phyloP scores from a whole-genome alignment of 1,284 basidiomycete genomes.

The Cryptococcus sp. region DNA sequence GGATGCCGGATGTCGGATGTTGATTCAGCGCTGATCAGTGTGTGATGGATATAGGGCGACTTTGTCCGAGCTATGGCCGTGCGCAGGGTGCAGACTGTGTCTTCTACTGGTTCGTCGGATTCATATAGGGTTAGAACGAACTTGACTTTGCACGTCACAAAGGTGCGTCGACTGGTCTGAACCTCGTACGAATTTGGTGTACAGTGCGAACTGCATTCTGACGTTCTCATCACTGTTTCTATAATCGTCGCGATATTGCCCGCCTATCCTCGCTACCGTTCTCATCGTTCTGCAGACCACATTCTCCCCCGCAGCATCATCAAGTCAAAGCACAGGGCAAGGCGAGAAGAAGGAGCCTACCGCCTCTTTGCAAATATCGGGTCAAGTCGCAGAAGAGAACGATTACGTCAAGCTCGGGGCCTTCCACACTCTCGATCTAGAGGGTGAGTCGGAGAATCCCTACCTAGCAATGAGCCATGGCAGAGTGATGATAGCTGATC shows the following conservation, averaged over 20 bases:
- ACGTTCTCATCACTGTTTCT: neutral
- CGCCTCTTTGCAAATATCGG: constrained; percentile 80
- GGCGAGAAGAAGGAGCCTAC: constrained; percentile 54
- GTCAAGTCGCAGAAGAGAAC: constrained; percentile 87
- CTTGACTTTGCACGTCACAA: constrained; percentile 78
- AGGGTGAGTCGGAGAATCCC: constrained; percentile 53
- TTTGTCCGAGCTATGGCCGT: constrained; percentile 85
- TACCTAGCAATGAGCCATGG: neutral
- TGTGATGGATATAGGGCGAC: constrained; percentile 64
- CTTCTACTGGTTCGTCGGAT: constrained; percentile 89
- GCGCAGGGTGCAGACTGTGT: constrained; percentile 71
- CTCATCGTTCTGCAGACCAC: constrained; percentile 49
- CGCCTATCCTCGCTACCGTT: neutral
- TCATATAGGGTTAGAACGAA: constrained; percentile 84
- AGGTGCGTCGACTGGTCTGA: constrained; percentile 50
- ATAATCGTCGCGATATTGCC: neutral
- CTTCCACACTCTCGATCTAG: constrained; percentile 93
- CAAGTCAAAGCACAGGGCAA: constrained; percentile 53
- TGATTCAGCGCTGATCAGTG: constrained; percentile 3
- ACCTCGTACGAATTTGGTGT: too few relatives aligned
- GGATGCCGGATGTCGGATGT: neutral
- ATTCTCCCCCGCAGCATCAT: constrained; percentile 66
- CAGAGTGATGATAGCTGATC: neutral
- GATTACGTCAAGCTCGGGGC: constrained; percentile 90
- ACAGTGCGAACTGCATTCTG: too few relatives aligned